Base-by-base conservation (phyloP, 495 filamentous ascomycete species). In the Geopyxis carbonaria region DNA sequence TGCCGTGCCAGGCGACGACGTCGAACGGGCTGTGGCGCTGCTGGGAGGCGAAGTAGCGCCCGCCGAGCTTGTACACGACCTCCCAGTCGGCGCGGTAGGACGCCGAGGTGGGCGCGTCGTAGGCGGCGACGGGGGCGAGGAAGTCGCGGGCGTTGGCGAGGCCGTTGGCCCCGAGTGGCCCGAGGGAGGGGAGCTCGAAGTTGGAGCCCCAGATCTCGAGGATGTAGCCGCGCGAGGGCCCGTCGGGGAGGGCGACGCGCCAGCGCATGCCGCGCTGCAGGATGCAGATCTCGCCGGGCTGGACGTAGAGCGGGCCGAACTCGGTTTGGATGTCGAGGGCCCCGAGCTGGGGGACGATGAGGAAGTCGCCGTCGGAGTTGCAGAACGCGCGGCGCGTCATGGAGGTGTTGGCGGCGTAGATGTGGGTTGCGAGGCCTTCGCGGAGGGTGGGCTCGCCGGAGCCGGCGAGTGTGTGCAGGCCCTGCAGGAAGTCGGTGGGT, bases 71-170 rank as follows among this genome's bases (percentile, higher is more conserved):
- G 57, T 69, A 72, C 22, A 75, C 67, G 31, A 91, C 59, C 0
- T 46, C 16, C 5, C n/a, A n/a, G n/a, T n/a, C n/a, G n/a, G n/a
- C n/a, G n/a, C n/a, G n/a, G n/a, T n/a, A n/a, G n/a, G n/a, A n/a
- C n/a, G n/a, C n/a, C n/a, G n/a, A n/a, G 13, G 28, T 25, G 59
- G 35, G 38, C 54, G 85, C 76, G 31, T 74, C 72, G 51, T 86
- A 93, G 34, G 61, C 54, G 4, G 84, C 83, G 5, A 80, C 65
- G 10, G 84, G 83, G 5, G 73, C 70, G 59, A 87, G 80, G 61
- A 93, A 93, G 57, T 93, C 84, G 13, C 83, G 72, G 1, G 73
- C 69, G 53, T 93, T 91, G 46, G 84, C 84, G 2, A 93, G 73
- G 25, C 82, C 69, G 52, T 86, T 85, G 40, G 75, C 78, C 4